phyloP scores from a whole-genome alignment of 148 eudicot species.

The Diospyros lotus region DNA sequence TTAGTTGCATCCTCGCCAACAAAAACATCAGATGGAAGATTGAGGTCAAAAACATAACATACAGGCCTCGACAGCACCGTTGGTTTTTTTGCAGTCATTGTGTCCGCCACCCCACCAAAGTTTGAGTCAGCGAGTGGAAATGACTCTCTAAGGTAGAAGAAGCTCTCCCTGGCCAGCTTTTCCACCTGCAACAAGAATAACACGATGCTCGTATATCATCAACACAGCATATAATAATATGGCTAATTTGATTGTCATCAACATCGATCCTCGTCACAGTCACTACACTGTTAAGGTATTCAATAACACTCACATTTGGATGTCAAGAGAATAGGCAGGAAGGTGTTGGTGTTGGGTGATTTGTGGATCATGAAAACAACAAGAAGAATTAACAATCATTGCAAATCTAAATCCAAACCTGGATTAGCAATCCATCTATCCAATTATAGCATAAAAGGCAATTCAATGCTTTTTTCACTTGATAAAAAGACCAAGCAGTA shows the following conservation, averaged over 20 bases:
- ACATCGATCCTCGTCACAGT: not conserved
- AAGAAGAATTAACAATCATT: too few species aligned
- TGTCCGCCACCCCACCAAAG: constrained; percentile 60
- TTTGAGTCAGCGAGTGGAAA: constrained; percentile 64
- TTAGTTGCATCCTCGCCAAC: constrained; percentile 28
- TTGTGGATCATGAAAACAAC: too few species aligned
- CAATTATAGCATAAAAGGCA: too few species aligned
- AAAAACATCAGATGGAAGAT: constrained; percentile 45
- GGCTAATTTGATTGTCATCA: not conserved
- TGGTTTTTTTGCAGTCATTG: constrained; percentile 37
- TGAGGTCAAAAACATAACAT: constrained; percentile 56
- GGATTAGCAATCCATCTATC: too few species aligned
- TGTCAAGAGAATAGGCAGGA: too few species aligned
- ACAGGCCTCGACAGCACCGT: constrained; percentile 52
- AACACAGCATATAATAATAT: not conserved
- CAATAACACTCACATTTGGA: not conserved
- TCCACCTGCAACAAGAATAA: constrained; percentile 57
- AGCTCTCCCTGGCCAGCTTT: constrained; percentile 67
- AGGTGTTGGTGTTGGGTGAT: too few species aligned
- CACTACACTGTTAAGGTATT: not conserved
- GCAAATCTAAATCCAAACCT: too few species aligned
- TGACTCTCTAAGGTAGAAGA: constrained; percentile 67
- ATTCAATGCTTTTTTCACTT: too few species aligned
- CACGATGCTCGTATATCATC: constrained; percentile 6
- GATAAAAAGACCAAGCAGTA: constrained; percentile 21